Percentiles rank a stretch among this genome's conserved stretches.
Evolutionary conservation across 495 filamentous ascomycete species (phyloP).

Genomic region (Trichoderma erinaceum): DNA sequence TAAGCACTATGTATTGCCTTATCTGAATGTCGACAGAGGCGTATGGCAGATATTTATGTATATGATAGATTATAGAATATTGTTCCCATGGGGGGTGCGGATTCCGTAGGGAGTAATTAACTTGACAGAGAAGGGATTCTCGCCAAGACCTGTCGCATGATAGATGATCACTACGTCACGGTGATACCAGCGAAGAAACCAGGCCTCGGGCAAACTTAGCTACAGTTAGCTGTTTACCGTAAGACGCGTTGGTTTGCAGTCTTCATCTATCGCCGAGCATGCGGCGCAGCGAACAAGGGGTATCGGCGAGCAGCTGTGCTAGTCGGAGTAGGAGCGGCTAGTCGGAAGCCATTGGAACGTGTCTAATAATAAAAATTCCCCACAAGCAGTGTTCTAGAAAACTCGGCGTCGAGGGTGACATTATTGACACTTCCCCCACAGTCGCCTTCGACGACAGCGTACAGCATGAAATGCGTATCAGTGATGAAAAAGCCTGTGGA

Average conservation of each 20-base stretch:
- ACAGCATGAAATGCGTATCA: too few relatives aligned
- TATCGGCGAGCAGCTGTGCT: background rate
- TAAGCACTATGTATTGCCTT: conserved; percentile 9
- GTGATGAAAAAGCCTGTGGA: too few relatives aligned
- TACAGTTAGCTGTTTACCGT: too few relatives aligned
- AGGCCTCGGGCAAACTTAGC: too few relatives aligned
- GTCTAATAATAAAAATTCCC: background rate
- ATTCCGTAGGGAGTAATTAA: too few relatives aligned
- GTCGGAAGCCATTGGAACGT: background rate
- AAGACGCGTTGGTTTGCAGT: background rate
- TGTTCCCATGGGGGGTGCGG: too few relatives aligned
- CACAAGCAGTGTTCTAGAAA: background rate
- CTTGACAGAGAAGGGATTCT: too few relatives aligned
- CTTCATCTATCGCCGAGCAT: background rate
- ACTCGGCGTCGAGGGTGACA: background rate
- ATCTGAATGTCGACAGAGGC: background rate
- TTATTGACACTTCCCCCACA: too few relatives aligned
- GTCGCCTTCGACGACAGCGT: too few relatives aligned
- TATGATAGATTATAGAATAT: background rate
- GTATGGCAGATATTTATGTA: background rate
- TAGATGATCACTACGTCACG: too few relatives aligned
- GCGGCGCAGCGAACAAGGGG: background rate
- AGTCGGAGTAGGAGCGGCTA: background rate
- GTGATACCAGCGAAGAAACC: too few relatives aligned
- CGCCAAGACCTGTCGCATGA: too few relatives aligned